A percentile compares a stretch with the other conserved stretches of the same genome.
Conservation (phyloP, 176 grass and related monocot genomes). For the Pontederia crassipes region DNA sequence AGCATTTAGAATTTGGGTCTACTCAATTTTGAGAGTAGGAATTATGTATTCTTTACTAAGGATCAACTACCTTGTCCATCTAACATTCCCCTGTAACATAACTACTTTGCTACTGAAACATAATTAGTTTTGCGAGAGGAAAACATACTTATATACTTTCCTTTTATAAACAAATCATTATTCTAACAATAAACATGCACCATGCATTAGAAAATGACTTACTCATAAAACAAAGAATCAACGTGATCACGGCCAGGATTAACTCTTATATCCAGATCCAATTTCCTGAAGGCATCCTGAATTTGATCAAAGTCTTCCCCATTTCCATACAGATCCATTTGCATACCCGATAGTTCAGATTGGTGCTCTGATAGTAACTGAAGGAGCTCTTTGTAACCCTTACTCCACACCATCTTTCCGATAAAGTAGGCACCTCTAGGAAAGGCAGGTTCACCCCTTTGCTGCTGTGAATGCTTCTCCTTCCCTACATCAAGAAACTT, state of each 20-base stretch:
- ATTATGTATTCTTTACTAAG: background rate
- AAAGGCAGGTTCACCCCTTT: constrained; percentile 56
- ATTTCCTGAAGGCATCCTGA: constrained; percentile 30
- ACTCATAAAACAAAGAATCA: constrained; percentile 77
- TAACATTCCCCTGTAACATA: too few relatives aligned
- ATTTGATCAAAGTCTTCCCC: constrained; percentile 76
- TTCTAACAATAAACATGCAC: background rate
- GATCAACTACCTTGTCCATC: too few relatives aligned
- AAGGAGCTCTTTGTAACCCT: constrained; percentile 77
- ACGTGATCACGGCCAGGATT: constrained; percentile 70
- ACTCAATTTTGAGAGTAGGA: constrained; percentile 9
- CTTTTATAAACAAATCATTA: too few relatives aligned
- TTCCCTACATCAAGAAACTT: background rate
- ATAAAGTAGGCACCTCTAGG: constrained; percentile 70
- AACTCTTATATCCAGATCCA: constrained; percentile 58
- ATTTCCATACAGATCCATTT: constrained; percentile 77
- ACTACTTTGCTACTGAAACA: too few relatives aligned
- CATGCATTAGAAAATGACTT: constrained; percentile 17
- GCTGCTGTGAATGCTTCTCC: constrained; percentile 30
- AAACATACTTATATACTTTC: too few relatives aligned
- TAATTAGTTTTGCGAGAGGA: too few relatives aligned
- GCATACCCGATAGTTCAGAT: constrained; percentile 44
- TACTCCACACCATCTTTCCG: constrained; percentile 91
- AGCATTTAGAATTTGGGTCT: too few relatives aligned
- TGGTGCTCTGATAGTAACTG: constrained; percentile 72